Evolutionary conservation across 352 stramenopile genomes (phyloP).

Genomic region (Vaucheria bursata): DNA sequence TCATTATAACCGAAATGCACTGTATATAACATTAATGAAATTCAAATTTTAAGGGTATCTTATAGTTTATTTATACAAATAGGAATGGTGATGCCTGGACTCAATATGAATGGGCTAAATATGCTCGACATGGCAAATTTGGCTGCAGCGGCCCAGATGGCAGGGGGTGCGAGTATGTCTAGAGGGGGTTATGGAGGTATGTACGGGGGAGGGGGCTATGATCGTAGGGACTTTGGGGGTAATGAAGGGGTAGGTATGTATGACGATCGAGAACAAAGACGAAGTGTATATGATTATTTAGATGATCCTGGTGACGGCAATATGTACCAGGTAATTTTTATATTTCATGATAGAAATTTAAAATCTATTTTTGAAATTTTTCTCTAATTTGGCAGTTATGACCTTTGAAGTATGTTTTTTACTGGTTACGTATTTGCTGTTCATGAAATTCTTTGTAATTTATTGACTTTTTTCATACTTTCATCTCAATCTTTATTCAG

Average conservation of each 20-base stretch:
- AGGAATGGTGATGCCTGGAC: neutral
- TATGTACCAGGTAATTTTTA: conserved; percentile 38
- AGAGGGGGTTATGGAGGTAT: neutral
- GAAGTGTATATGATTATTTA: conserved; percentile 35
- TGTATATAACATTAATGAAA: too few species aligned
- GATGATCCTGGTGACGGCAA: conserved; percentile 38
- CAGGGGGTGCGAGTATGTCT: neutral
- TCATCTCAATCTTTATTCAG: too few species aligned
- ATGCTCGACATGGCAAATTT: conserved; percentile 42
- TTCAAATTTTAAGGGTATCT: too few species aligned
- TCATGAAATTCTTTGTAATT: too few species aligned
- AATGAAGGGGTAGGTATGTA: conserved; percentile 8
- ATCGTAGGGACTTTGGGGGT: conserved; percentile 15
- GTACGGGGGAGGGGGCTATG: neutral
- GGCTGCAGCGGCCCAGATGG: conserved; percentile 26
- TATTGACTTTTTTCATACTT: too few species aligned
- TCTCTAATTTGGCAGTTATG: too few species aligned
- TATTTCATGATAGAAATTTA: too few species aligned
- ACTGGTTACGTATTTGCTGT: too few species aligned
- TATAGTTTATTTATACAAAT: too few species aligned
- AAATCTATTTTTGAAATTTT: too few species aligned
- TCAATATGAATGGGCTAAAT: conserved; percentile 9
- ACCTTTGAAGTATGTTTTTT: too few species aligned
- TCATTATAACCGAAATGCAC: conserved; percentile 16
- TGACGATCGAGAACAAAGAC: conserved; percentile 6